Base-by-base conservation (phyloP, 306 rosid genomes). In the Acmispon strigosus region DNA sequence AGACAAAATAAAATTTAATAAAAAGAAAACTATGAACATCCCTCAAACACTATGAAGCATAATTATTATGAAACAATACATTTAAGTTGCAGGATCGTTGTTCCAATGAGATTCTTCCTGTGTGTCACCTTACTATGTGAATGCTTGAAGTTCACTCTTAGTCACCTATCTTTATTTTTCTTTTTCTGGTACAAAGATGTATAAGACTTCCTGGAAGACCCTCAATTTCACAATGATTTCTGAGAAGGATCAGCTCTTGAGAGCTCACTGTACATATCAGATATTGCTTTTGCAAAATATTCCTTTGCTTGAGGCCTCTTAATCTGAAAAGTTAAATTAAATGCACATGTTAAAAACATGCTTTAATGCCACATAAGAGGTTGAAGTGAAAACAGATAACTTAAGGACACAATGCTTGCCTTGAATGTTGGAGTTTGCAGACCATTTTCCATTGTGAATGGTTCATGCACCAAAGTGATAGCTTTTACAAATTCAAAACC, bases 241-340 rank as follows among this genome's bases (percentile, higher is more conserved):
- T 69, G 73, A 18, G 85, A 51, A 13, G 81, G 76, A 37, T 90
- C 96, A n/a, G 78, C 62, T 76, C 76, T 72, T 27, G 88, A 63
- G 49, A 95, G 86, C 83, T 95, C 96, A 0, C 63, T 83, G 19
- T 95, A 95, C 99, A 91, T 95, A 5, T 77, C 55, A 2, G 99
- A 78, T 75, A 91, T 91, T 34, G 76, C 90, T 50, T 81, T 78
- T 17, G 84, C 84, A 18, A 86, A 95, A 76, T 82, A 86, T 45
- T 91, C 90, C 84, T 89, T 91, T 0, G 97, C 97, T 82, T 89
- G 97, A 80, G 96, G 86, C 80, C 99, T 95, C 80, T 95, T 95
- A 70, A 95, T 45, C 99, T 95, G 87, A 80, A 69, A 76, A 52
- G 44, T 37, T 27, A 37, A 66, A 66, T 27, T 43, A 66, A 66